Base-by-base conservation (phyloP, 2,329 filamentous ascomycete genomes). In the Grosmannia serpens region DNA sequence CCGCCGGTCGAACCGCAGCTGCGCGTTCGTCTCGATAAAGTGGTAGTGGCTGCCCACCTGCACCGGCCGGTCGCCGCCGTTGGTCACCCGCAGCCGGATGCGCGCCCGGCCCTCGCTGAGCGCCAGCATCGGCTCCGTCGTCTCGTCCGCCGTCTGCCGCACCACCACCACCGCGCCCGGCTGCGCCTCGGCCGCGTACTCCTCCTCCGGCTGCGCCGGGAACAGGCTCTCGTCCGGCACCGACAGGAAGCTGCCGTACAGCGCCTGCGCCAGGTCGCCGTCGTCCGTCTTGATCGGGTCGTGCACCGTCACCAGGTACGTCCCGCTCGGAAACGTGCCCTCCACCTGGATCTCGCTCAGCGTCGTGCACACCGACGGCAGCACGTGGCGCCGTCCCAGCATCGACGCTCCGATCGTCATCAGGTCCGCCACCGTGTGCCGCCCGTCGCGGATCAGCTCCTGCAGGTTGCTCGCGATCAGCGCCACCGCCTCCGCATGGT, bases 11-110 rank as follows among this genome's bases (percentile, higher is more conserved):
- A 97, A 97, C 62, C 88, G 83, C 55, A 97, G 80, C 70, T 89
- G 83, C 0, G 91, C 89, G 71, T 97, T 97, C n/a, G 85, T 87
- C 75, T 97, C 92, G 67, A 95, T 84, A 70, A 97, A 95, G 73
- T 96, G 92, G 71, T 96, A 97, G 73, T 97, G 92, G 35, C 90
- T 95, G 35, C 92, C 92, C 60, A 91, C 87, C 77, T 96, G 91
- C 61, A 96, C 87, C 1, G 92, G 92, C 35, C 92, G 78, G 71
- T 97, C 92, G 8, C 92, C 92, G 66, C 82, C 88, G 71, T 89
- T 96, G 62, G 86, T 91, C 47, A 97, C 89, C 68, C 78, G 84
- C 46, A 97, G 74, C 60, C 74, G 79, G 63, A 91, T 85, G 61
- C 91, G 81, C 72, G 82, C 85, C 57, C 90, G 80, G 46, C 86